Conservation (phyloP, 1,139 yeast species). For the Candida tetrigidarum region DNA sequence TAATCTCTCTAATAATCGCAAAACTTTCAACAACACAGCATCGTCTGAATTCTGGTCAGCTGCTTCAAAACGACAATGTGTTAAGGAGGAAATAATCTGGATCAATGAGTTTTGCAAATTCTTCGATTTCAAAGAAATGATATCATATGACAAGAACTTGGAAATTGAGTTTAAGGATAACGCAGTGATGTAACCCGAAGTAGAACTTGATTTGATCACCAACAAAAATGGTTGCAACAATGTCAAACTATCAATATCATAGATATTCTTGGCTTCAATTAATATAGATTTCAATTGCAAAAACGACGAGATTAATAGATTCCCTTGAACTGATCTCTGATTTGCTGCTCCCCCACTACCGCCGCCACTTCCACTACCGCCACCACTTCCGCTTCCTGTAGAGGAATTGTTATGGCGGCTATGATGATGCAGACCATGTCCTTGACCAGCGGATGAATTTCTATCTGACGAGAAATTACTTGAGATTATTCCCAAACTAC, state of each 20-base stretch:
- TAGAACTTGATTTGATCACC: conserved; percentile 82
- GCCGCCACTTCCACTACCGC: conserved; percentile 17
- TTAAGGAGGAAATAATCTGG: conserved; percentile 73
- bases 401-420: conserved; percentile 4
- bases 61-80: conserved; percentile 96
- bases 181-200: conserved; percentile 86
- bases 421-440: not conserved
- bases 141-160: conserved; percentile 69
- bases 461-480: conserved; percentile 2
- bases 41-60: conserved; percentile 94
- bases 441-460: not conserved
- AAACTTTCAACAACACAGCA: conserved; percentile 82
- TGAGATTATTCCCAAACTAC: conserved; percentile 29
- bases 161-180: conserved; percentile 78
- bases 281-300: conserved; percentile 76
- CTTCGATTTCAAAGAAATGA: conserved; percentile 49
- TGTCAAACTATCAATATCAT: conserved; percentile 70
- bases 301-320: conserved; percentile 80
- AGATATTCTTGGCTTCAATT: conserved; percentile 56
- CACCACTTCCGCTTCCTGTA: conserved; percentile 9
- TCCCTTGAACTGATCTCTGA: conserved; percentile 28
- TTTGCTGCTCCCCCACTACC: conserved; percentile 13
- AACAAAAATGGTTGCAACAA: conserved; percentile 84
- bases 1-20: conserved; percentile 72
- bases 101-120: conserved; percentile 54